Evolutionary conservation across 345 rosid genomes (phyloP).

Genomic region (Mallotus nudiflorus): DNA sequence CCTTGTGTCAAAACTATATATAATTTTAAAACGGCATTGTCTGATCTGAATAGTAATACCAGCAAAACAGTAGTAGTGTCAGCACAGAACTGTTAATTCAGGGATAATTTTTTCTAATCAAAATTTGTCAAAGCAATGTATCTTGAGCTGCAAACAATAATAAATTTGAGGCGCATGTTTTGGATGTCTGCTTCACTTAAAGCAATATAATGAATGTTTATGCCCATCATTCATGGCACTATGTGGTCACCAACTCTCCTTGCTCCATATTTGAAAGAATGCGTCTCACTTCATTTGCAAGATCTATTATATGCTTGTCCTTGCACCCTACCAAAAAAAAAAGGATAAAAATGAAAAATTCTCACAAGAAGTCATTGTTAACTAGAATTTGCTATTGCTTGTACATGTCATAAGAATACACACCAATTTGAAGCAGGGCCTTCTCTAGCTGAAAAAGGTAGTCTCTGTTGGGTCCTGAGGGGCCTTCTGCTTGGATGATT

Average conservation of each 20-base stretch:
- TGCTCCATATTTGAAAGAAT: conserved; percentile 43
- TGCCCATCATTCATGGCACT: conserved; percentile 3
- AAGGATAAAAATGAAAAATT: neutral
- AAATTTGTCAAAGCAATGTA: too few species aligned
- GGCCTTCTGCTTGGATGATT: conserved; percentile 73
- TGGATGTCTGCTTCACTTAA: too few species aligned
- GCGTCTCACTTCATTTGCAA: conserved; percentile 63
- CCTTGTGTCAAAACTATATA: too few species aligned
- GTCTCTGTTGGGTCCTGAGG: conserved; percentile 95
- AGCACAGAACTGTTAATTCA: too few species aligned
- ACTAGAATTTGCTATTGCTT: too few species aligned
- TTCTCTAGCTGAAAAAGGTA: conserved; percentile 74
- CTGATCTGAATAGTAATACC: too few species aligned
- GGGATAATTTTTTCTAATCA: too few species aligned
- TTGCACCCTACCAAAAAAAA: conserved; percentile 42
- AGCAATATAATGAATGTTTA: neutral
- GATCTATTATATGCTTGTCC: conserved; percentile 74
- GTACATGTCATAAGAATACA: neutral
- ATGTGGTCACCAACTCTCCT: neutral
- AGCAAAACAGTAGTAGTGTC: too few species aligned
- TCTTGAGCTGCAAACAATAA: too few species aligned
- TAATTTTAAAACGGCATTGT: too few species aligned
- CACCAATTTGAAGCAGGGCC: conserved; percentile 66
- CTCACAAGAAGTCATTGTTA: too few species aligned
- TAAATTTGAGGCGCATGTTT: too few species aligned